Evolutionary conservation across 176 grass and related monocot genomes (phyloP).

Genomic region (Olyra latifolia): DNA sequence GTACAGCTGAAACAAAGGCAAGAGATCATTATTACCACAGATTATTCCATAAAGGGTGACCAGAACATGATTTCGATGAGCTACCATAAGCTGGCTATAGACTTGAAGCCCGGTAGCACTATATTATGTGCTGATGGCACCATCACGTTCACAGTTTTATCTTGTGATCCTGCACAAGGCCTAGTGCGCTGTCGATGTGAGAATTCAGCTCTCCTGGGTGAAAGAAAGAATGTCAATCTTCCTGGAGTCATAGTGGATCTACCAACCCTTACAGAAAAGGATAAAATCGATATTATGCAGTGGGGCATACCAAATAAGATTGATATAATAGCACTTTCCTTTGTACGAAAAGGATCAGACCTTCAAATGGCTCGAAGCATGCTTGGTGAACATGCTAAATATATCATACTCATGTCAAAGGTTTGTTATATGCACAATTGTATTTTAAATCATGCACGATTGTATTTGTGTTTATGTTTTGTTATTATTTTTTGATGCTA

Average conservation of each 20-base stretch:
- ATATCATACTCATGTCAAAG: slow-evolving; percentile 85
- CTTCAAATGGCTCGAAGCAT: slow-evolving; percentile 69
- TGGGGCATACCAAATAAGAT: slow-evolving; percentile 87
- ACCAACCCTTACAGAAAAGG: slow-evolving; percentile 84
- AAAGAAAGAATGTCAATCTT: slow-evolving; percentile 87
- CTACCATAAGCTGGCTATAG: slow-evolving; percentile 65
- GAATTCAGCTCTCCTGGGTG: slow-evolving; percentile 72
- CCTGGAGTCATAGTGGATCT: slow-evolving; percentile 83
- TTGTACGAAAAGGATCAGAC: slow-evolving; percentile 83
- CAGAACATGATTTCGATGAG: slow-evolving; percentile 80
- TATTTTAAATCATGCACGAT: too few species aligned
- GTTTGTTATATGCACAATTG: slow-evolving; percentile 32
- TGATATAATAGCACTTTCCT: slow-evolving; percentile 85
- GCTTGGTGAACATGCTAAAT: slow-evolving; percentile 70
- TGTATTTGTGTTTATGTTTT: background rate
- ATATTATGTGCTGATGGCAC: slow-evolving; percentile 78
- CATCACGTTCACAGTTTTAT: slow-evolving; percentile 74
- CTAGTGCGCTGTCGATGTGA: slow-evolving; percentile 63
- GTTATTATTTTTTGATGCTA: slow-evolving; percentile 33
- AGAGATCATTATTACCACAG: slow-evolving; percentile 70
- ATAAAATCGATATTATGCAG: slow-evolving; percentile 76
- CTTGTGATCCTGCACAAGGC: slow-evolving; percentile 56
- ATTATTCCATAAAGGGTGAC: slow-evolving; percentile 66
- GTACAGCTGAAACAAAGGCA: slow-evolving; percentile 56
- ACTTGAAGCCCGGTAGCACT: slow-evolving; percentile 61